These are phyloP conservation scores for Flaveria sonorensis DNA, from an alignment of 129 eudicot species.

Conservation along the genomic window DNA sequence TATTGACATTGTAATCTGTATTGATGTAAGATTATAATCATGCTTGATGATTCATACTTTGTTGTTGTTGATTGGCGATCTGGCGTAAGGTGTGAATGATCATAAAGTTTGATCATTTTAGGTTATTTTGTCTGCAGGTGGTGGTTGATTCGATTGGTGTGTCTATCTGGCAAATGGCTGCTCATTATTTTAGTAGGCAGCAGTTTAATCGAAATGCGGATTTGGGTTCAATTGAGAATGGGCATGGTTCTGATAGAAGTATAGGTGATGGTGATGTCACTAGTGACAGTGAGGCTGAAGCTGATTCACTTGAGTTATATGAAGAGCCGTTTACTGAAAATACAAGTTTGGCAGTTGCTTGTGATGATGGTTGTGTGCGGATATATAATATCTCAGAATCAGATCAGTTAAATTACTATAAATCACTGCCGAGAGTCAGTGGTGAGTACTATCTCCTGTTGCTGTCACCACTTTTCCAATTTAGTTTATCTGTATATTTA, in stretches of 20 bases:
- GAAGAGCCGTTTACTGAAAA: slow-evolving; percentile 29
- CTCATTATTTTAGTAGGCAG: slow-evolving; percentile 32
- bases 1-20: background rate
- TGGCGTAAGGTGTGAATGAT: background rate
- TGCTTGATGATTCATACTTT: background rate
- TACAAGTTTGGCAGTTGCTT: slow-evolving; percentile 66
- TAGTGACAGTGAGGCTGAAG: slow-evolving; percentile 60
- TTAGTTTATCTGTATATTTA: background rate
- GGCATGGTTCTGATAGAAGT: slow-evolving; percentile 33
- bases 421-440: slow-evolving; percentile 76
- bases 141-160: slow-evolving; percentile 78
- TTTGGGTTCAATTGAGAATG: slow-evolving; percentile 43
- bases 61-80: background rate
- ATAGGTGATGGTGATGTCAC: slow-evolving; percentile 36
- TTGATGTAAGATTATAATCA: no score
- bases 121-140: slow-evolving; percentile 45
- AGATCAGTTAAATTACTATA: slow-evolving; percentile 44
- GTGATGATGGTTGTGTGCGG: slow-evolving; percentile 87
- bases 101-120: background rate
- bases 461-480: background rate
- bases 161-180: slow-evolving; percentile 94
- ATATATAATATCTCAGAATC: slow-evolving; percentile 51
- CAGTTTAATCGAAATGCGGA: slow-evolving; percentile 15
- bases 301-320: slow-evolving; percentile 43
- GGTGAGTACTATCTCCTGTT: slow-evolving; percentile 60